phyloP scores from a whole-genome alignment of 2,329 filamentous ascomycete species.

The Chaetomium strumarium region DNA sequence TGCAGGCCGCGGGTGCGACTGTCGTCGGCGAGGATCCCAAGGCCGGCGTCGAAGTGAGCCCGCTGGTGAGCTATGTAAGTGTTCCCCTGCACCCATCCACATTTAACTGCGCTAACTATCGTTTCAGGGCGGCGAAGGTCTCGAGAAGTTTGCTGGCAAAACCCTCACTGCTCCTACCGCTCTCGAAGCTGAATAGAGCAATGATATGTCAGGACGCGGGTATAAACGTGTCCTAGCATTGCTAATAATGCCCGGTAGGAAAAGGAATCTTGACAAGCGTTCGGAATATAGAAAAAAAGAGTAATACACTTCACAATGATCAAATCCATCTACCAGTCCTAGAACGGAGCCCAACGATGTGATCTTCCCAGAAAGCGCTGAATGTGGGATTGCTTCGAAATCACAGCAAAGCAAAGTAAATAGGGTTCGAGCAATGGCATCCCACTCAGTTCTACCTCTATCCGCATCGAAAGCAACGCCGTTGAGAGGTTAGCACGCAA shows the following conservation, averaged over 20 bases:
- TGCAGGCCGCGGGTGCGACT: conserved; percentile 68
- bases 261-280: neutral
- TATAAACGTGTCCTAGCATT: neutral
- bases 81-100: neutral
- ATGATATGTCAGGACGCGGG: neutral
- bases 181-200: conserved; percentile 39
- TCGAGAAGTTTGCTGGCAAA: conserved; percentile 50
- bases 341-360: too few species aligned
- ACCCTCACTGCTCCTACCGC: conserved; percentile 48
- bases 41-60: conserved; percentile 81
- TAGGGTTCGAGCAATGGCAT: too few species aligned
- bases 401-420: too few species aligned
- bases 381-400: too few species aligned
- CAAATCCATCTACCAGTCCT: too few species aligned
- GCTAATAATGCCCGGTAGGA: neutral
- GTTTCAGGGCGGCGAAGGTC: conserved; percentile 54
- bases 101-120: conserved; percentile 18
- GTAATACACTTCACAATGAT: too few species aligned
- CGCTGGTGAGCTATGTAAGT: conserved; percentile 92
- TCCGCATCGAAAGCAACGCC: neutral
- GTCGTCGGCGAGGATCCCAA: conserved; percentile 59
- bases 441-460: too few species aligned
- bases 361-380: too few species aligned
- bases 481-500: neutral
- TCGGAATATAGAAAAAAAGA: neutral